Percentiles rank a stretch among this genome's conserved stretches.
phyloP scores from a whole-genome alignment of 2,329 filamentous ascomycete genomes.

The Colletotrichum ledebouriae region DNA sequence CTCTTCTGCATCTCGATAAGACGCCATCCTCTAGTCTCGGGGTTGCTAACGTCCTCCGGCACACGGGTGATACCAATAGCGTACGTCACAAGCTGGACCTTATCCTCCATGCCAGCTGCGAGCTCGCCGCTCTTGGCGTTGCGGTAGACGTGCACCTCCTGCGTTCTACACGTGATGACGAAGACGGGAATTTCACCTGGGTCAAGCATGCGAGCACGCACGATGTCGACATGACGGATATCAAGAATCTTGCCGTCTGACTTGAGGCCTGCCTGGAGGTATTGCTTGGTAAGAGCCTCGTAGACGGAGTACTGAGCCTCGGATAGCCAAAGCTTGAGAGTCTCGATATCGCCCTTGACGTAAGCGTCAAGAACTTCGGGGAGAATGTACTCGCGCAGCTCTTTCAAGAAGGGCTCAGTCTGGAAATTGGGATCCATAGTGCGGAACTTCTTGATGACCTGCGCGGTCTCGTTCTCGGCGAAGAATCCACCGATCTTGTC shows the following conservation, averaged over 20 bases:
- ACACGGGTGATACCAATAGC: constrained; percentile 95
- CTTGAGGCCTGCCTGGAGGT: constrained; percentile 91
- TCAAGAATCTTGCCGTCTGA: constrained; percentile 96
- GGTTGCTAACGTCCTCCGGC: constrained; percentile 95
- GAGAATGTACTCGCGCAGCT: constrained; percentile 97
- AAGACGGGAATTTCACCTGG: constrained; percentile 94
- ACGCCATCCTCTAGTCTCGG: constrained; percentile 96
- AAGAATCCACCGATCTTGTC: constrained; percentile 96
- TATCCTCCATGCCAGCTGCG: constrained; percentile 98
- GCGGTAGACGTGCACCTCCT: constrained; percentile 97
- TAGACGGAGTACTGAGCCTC: constrained; percentile 98
- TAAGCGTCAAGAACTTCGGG: constrained; percentile 98
- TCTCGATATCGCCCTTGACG: constrained; percentile 94
- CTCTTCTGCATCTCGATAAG: constrained; percentile 99
- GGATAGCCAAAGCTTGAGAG: constrained; percentile 93
- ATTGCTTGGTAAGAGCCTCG: constrained; percentile 95
- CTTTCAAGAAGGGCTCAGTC: constrained; percentile 92
- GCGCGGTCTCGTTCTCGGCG: constrained; percentile 96
- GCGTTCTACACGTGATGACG: constrained; percentile 95
- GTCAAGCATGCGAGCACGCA: constrained; percentile 84
- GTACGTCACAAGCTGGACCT: constrained; percentile 97
- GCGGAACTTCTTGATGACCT: constrained; percentile 98
- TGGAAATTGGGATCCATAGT: constrained; percentile 96
- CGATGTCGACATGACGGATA: constrained; percentile 92
- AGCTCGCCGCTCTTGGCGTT: constrained; percentile 91